A percentile compares a stretch with the other conserved stretches of the same genome.
phyloP scores from a whole-genome alignment of 768 basidiomycete species.

The Mycena crocata region DNA sequence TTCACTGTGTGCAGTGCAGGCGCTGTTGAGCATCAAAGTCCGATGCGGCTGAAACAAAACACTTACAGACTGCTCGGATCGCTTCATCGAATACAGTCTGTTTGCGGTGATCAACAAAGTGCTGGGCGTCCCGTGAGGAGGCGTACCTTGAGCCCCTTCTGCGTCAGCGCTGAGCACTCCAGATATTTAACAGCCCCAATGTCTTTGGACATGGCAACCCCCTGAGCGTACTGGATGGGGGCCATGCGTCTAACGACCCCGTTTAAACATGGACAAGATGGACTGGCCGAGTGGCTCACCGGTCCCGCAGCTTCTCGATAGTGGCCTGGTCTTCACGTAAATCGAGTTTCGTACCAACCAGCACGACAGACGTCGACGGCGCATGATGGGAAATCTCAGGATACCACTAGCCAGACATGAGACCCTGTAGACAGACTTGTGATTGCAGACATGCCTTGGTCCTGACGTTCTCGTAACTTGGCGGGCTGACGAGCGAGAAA shows the following conservation, averaged over 20 bases:
- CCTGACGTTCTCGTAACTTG: conserved; percentile 98
- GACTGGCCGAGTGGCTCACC: conserved; percentile 56
- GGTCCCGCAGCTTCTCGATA: conserved; percentile 92
- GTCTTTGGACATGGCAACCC: conserved; percentile 91
- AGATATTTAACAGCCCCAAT: conserved; percentile 96
- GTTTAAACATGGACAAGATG: neutral
- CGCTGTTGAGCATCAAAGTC: conserved; percentile 6
- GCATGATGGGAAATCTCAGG: conserved; percentile 98
- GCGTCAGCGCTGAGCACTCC: conserved; percentile 95
- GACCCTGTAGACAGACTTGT: conserved; percentile 28
- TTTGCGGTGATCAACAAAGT: conserved; percentile 5
- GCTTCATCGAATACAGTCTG: conserved; percentile 98
- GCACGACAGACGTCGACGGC: conserved; percentile 90
- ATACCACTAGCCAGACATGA: conserved; percentile 74
- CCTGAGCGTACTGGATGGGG: conserved; percentile 93
- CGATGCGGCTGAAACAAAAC: conserved; percentile 7
- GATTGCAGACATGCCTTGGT: conserved; percentile 80
- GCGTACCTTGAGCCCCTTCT: conserved; percentile 88
- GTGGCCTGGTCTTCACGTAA: conserved; percentile 95
- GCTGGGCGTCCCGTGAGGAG: neutral
- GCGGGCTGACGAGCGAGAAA: conserved; percentile 97
- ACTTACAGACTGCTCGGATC: conserved; percentile 94
- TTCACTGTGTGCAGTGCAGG: conserved; percentile 88
- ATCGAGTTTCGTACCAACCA: conserved; percentile 98
- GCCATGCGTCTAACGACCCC: conserved; percentile 79